A percentile compares a stretch with the other conserved stretches of the same genome.
Evolutionary conservation across 805 yeast species (phyloP).

Genomic region (Scheffersomyces stipitis): DNA sequence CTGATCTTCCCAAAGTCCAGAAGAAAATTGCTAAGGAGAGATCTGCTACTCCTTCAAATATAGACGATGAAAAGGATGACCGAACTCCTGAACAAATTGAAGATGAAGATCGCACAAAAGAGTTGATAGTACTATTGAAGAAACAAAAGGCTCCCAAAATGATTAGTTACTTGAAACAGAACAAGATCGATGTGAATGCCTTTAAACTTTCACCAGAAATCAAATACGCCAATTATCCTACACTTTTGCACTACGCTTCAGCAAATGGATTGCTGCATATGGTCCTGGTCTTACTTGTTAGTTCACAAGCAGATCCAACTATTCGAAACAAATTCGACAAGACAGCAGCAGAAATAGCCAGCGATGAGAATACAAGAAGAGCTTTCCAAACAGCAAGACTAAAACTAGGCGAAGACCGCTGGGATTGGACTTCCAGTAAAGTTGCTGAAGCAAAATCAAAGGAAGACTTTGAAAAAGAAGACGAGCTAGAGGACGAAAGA

Average conservation of each 20-base stretch:
- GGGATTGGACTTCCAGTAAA: constrained; percentile 69
- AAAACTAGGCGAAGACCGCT: constrained; percentile 64
- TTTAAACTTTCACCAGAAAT: constrained; percentile 55
- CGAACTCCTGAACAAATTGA: constrained; percentile 26
- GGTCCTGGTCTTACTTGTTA: constrained; percentile 60
- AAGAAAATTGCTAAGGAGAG: constrained; percentile 13
- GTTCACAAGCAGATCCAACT: constrained; percentile 71
- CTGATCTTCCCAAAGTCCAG: constrained; percentile 51
- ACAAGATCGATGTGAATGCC: constrained; percentile 50
- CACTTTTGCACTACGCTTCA: constrained; percentile 77
- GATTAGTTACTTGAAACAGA: constrained; percentile 56
- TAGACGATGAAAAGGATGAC: constrained; percentile 11
- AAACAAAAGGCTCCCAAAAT: constrained; percentile 78
- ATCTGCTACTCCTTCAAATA: constrained; percentile 1
- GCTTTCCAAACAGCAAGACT: constrained; percentile 69
- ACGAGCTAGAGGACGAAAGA: constrained; percentile 32
- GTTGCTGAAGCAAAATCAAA: constrained; percentile 61
- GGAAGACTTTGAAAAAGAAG: constrained; percentile 52
- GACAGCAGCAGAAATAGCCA: constrained; percentile 68
- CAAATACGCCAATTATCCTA: constrained; percentile 60
- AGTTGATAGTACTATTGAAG: constrained; percentile 58
- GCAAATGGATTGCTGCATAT: constrained; percentile 65
- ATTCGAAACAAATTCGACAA: constrained; percentile 51
- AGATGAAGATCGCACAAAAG: constrained; percentile 53
- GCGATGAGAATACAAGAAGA: constrained; percentile 43